Conservation (phyloP, 306 rosid species). For the Dalbergia oliveri region DNA sequence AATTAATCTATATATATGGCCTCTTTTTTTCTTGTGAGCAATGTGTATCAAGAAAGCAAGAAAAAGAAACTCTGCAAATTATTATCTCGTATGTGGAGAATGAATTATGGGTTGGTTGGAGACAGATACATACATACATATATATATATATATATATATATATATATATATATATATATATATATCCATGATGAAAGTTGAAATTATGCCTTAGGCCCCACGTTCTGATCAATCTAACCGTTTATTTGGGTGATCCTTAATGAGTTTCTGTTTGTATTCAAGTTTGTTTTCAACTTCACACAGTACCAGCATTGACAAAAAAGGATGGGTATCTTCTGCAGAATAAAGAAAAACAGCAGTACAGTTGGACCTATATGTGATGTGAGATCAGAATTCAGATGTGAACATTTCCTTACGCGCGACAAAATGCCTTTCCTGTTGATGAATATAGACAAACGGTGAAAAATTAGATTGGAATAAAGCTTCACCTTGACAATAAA, state of each 20-base stretch:
- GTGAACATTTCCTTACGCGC: conserved; percentile 6
- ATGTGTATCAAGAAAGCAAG: neutral
- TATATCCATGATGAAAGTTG: conserved; percentile 32
- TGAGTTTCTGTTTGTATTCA: conserved; percentile 47
- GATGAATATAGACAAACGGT: neutral
- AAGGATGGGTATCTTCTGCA: conserved; percentile 33
- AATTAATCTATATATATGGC: neutral
- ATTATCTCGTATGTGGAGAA: conserved; percentile 18
- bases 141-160: too few relatives aligned
- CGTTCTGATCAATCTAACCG: conserved; percentile 39
- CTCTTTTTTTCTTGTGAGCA: neutral
- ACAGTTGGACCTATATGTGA: conserved; percentile 36
- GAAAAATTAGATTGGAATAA: neutral
- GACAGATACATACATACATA: neutral
- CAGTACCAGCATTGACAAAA: conserved; percentile 28
- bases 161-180: too few relatives aligned
- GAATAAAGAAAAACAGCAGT: conserved; percentile 43
- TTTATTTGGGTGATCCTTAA: conserved; percentile 43
- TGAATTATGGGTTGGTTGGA: conserved; percentile 36
- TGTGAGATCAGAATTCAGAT: conserved; percentile 20
- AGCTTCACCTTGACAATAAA: conserved; percentile 3
- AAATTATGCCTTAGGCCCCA: conserved; percentile 45
- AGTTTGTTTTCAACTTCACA: conserved; percentile 32
- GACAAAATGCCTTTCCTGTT: conserved; percentile 16
- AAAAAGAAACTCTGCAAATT: neutral